Percentiles rank a stretch among this genome's conserved stretches.
Conservation (phyloP, 768 basidiomycete species). For the Strobilomyces dryophilus region DNA sequence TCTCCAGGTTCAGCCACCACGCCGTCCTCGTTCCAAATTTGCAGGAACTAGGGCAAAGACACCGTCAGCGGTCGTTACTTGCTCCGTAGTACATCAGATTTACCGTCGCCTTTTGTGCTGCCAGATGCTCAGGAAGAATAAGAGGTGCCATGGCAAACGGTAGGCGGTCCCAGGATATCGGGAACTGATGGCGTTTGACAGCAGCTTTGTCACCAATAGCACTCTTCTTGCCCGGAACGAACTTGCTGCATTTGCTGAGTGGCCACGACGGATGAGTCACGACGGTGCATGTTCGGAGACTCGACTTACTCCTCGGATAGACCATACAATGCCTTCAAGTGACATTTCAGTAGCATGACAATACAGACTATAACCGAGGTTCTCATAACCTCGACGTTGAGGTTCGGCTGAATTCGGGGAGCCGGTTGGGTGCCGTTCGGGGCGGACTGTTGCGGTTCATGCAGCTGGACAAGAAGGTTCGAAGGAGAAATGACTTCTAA, state of each 20-base stretch:
- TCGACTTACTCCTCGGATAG: constrained; percentile 83
- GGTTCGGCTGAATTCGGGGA: constrained; percentile 6
- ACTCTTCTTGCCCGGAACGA: constrained; percentile 83
- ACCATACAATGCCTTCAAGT: constrained; percentile 80
- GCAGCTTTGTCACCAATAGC: constrained; percentile 83
- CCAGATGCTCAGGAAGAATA: constrained; percentile 56
- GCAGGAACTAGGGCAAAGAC: constrained; percentile 49
- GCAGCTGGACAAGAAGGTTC: constrained; percentile 62
- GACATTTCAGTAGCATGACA: constrained; percentile 80
- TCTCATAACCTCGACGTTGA: constrained; percentile 40
- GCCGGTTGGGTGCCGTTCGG: not conserved
- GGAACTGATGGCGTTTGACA: constrained; percentile 52
- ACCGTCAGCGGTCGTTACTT: constrained; percentile 1
- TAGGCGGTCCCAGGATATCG: constrained; percentile 70
- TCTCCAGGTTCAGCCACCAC: constrained; percentile 61
- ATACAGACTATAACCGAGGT: constrained; percentile 78
- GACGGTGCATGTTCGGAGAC: not conserved
- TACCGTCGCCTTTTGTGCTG: constrained; percentile 61
- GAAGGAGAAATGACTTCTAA: constrained; percentile 70
- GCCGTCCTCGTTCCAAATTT: constrained; percentile 82
- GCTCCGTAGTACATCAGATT: constrained; percentile 25
- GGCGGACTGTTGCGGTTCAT: constrained; percentile 25
- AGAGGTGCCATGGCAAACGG: constrained; percentile 62
- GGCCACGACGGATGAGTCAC: not conserved
- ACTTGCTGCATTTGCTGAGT: constrained; percentile 86